Conservation (phyloP, 73 alveolate genomes). For the Stentor coeruleus region DNA sequence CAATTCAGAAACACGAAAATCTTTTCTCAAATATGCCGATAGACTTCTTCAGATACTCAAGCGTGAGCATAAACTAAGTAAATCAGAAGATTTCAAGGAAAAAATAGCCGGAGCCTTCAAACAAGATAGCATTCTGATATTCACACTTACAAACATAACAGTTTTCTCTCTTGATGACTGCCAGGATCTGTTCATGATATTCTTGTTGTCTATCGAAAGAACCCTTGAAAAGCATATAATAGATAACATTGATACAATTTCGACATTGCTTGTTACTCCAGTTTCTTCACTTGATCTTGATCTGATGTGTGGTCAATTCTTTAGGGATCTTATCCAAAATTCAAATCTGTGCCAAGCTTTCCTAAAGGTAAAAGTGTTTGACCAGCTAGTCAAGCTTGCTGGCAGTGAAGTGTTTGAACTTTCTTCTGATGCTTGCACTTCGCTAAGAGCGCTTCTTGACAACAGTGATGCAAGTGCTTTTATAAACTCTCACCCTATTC, state of each 20-base stretch:
- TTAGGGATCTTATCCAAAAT: neutral
- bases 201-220: neutral
- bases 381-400: neutral
- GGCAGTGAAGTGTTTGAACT: neutral
- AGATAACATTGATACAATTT: neutral
- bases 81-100: neutral
- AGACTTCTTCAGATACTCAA: neutral
- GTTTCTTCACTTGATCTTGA: neutral
- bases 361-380: neutral
- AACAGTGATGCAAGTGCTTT: neutral
- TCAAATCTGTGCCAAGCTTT: neutral
- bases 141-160: neutral
- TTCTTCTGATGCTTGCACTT: neutral
- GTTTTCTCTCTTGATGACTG: neutral
- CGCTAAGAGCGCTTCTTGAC: neutral
- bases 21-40: neutral
- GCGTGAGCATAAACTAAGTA: constrained; percentile 9
- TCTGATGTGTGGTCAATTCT: constrained; percentile 12
- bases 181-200: neutral
- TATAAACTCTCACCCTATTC: neutral
- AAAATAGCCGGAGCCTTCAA: neutral
- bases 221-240: neutral
- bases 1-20: neutral
- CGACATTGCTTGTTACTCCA: neutral
- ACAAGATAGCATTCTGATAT: neutral